Base-by-base conservation (phyloP, 2,329 filamentous ascomycete genomes). In the Apiospora rasikravindrae region DNA sequence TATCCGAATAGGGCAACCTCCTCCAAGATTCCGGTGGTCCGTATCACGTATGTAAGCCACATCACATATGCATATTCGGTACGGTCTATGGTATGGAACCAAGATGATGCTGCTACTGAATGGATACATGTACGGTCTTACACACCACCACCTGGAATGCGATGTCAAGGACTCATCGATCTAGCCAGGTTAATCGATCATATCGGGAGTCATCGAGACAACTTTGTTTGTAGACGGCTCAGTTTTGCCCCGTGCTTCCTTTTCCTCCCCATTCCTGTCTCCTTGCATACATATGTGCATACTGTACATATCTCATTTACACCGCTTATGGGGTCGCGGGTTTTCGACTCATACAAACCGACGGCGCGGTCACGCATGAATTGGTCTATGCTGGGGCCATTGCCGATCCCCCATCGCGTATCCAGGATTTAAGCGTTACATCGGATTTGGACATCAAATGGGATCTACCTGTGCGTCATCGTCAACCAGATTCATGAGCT, bases 21-120 rank as follows among this genome's bases (percentile, higher is more conserved):
- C 33, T 37, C 57, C 57, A 37, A 64, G 57, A 64, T 40, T 64
- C 33, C 57, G 57, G 57, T 64, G n/a, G 57, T 64, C 57, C 22
- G 33, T 40, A 64, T 64, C 29, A 40, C 29, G 57, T 22, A 61
- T 22, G 29, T 16, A 40, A n/a, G 57, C 16, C 10, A 61, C 53
- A 37, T 33, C 26, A 37, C 26, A 37, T 37, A 33, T 10, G 26
- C 19, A 22, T 33, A 29, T 19, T 29, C 16, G 10, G 16, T 26
- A 47, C 16, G 22, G 2, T 47, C 22, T 45, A 19, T 33, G 13
- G 26, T 22, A 33, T 37, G 26, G 33, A 22, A 37, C 24, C 53
- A 33, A 61, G n/a, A 19, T 16, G 13, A 57, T 33, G 10, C 51
- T 19, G 51, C 26, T 14, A 33, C 14, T 37, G 29, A n/a, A 37